phyloP scores from a whole-genome alignment of 176 grass and related monocot genomes.

The Oryza meridionalis region DNA sequence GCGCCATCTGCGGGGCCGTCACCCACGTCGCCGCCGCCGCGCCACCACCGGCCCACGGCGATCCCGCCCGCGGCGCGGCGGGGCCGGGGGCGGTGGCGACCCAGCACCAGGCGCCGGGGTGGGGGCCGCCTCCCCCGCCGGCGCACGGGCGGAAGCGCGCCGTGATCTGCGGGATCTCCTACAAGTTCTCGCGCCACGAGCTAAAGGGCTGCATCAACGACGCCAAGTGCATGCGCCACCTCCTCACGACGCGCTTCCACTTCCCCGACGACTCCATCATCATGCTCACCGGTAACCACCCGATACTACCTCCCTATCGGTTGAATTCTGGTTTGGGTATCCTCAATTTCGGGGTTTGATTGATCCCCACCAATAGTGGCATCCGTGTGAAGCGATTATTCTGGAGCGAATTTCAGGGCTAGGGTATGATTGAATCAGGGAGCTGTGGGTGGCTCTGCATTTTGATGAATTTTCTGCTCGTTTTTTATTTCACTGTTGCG shows the following conservation, averaged over 20 bases:
- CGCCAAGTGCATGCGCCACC: slow-evolving; percentile 95
- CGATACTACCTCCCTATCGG: not conserved
- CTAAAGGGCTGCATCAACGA: slow-evolving; percentile 98
- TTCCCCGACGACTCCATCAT: slow-evolving; percentile 96
- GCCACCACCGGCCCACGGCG: not conserved
- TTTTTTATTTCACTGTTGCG: not conserved
- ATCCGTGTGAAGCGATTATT: not conserved
- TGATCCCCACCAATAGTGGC: slow-evolving; percentile 10
- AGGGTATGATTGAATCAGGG: slow-evolving; percentile 4
- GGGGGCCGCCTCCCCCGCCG: slow-evolving; percentile 65
- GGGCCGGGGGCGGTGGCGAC: not conserved
- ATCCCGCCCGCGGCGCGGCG: not conserved
- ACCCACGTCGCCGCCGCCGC: slow-evolving; percentile 62
- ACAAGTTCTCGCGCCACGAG: slow-evolving; percentile 84
- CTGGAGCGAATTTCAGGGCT: not conserved
- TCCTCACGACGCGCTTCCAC: slow-evolving; percentile 82
- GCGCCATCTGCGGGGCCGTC: slow-evolving; percentile 77
- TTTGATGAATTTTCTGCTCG: not conserved
- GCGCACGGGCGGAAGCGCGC: slow-evolving; percentile 87
- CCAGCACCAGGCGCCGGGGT: slow-evolving; percentile 11
- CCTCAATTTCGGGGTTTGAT: slow-evolving; percentile 26
- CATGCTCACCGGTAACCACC: slow-evolving; percentile 75
- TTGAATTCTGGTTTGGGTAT: slow-evolving; percentile 5
- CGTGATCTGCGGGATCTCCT: slow-evolving; percentile 95
- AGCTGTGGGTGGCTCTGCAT: slow-evolving; percentile 21